These are phyloP conservation scores for Gaultheria prostrata DNA, from an alignment of 148 eudicot species.

Conservation along the genomic window DNA sequence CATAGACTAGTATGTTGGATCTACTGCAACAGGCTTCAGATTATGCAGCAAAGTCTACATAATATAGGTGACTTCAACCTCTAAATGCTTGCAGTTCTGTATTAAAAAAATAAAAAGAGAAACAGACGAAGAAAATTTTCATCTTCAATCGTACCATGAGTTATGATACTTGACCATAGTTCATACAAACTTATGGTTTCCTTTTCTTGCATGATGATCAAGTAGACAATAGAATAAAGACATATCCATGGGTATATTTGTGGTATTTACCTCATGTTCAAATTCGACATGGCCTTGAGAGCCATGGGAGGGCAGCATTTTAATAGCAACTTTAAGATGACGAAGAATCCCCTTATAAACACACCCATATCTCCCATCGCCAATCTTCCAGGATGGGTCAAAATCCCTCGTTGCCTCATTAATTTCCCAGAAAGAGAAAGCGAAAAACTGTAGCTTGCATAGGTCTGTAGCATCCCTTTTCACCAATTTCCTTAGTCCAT, in stretches of 20 bases:
- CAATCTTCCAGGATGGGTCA: conserved; percentile 63
- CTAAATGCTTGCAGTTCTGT: background rate
- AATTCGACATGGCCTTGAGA: conserved; percentile 52
- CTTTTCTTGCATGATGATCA: background rate
- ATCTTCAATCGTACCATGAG: background rate
- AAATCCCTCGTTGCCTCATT: conserved; percentile 69
- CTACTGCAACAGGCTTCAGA: background rate
- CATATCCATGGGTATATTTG: background rate
- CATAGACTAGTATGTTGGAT: background rate
- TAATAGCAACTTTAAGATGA: conserved; percentile 69
- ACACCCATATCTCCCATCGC: conserved; percentile 72
- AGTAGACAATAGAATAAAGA: background rate
- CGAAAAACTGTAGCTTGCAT: conserved; percentile 34
- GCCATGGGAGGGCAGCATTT: conserved; percentile 73
- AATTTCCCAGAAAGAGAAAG: conserved; percentile 60
- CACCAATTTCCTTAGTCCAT: conserved; percentile 29
- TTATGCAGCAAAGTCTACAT: background rate
- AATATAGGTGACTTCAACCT: background rate
- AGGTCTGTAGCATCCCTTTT: conserved; percentile 20
- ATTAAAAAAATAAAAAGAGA: background rate
- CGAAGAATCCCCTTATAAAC: conserved; percentile 62
- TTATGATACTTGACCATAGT: background rate
- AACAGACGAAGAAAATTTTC: background rate
- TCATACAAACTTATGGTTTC: background rate
- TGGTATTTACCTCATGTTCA: conserved; percentile 49